Conservation (phyloP, 176 grass and related monocot genomes). For the Tuctoria greenei region DNA sequence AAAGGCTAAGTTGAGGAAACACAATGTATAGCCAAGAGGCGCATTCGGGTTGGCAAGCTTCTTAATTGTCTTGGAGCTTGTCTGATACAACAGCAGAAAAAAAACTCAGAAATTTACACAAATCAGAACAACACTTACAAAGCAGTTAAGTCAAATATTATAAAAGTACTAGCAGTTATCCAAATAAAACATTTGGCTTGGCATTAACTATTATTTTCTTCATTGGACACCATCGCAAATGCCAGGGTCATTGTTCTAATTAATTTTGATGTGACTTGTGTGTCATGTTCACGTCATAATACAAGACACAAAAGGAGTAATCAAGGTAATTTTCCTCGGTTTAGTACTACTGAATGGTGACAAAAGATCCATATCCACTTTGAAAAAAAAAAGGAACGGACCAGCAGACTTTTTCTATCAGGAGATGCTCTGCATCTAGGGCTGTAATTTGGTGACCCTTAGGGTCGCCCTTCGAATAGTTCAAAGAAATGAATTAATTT, state of each 20-base stretch:
- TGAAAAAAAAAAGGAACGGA: not conserved
- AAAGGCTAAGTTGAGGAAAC: conserved; percentile 99
- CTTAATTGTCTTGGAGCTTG: conserved; percentile 96
- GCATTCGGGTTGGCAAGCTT: conserved; percentile 98
- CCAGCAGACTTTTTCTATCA: not conserved
- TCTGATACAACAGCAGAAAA: conserved; percentile 49
- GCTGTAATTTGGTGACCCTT: no score
- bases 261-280: not conserved
- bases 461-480: no score
- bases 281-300: no score
- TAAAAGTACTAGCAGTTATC: not conserved
- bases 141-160: not conserved
- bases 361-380: not conserved
- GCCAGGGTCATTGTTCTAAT: not conserved
- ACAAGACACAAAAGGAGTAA: no score
- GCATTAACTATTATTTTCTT: not conserved
- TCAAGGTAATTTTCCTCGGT: not conserved
- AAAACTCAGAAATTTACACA: conserved; percentile 8
- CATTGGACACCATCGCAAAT: not conserved
- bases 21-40: conserved; percentile 83
- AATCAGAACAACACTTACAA: not conserved
- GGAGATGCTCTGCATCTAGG: not conserved
- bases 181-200: not conserved
- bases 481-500: no score
- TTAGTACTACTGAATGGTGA: not conserved